Evolutionary conservation across 805 yeast species (phyloP).

Genomic region (Candida tallmaniae): DNA sequence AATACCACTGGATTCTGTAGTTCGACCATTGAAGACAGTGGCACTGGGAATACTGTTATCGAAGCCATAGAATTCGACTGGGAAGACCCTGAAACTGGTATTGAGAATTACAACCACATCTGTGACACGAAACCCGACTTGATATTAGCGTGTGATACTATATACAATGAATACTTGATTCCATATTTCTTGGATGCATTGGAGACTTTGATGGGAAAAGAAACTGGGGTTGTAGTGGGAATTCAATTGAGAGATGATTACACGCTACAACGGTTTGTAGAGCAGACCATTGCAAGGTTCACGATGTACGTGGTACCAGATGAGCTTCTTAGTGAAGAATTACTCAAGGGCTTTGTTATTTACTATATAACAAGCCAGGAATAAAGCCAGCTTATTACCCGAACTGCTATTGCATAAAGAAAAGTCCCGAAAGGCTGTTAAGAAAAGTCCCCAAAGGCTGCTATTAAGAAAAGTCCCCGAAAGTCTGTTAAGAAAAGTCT

Average conservation of each 20-base stretch:
- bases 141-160: conserved; percentile 60
- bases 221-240: conserved; percentile 38
- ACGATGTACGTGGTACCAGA: conserved; percentile 30
- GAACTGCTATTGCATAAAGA: no score
- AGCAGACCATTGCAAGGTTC: conserved; percentile 26
- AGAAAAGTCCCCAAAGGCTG: no score
- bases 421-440: no score
- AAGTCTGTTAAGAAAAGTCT: no score
- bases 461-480: no score
- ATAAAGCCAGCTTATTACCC: no score
- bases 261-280: conserved; percentile 45
- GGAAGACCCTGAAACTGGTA: conserved; percentile 45
- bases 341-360: conserved; percentile 43
- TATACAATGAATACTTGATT: conserved; percentile 59
- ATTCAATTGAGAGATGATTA: conserved; percentile 53
- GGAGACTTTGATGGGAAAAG: conserved; percentile 25
- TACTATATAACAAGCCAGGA: conserved; percentile 24
- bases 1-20: conserved; percentile 22
- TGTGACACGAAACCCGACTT: conserved; percentile 33
- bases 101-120: conserved; percentile 14
- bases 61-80: conserved; percentile 57
- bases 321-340: conserved; percentile 21
- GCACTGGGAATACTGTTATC: conserved; percentile 14
- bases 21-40: background rate
- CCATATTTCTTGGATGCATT: conserved; percentile 45